Evolutionary conservation across 2,329 filamentous ascomycete species (phyloP).

Genomic region (Hypoxylon sp.): DNA sequence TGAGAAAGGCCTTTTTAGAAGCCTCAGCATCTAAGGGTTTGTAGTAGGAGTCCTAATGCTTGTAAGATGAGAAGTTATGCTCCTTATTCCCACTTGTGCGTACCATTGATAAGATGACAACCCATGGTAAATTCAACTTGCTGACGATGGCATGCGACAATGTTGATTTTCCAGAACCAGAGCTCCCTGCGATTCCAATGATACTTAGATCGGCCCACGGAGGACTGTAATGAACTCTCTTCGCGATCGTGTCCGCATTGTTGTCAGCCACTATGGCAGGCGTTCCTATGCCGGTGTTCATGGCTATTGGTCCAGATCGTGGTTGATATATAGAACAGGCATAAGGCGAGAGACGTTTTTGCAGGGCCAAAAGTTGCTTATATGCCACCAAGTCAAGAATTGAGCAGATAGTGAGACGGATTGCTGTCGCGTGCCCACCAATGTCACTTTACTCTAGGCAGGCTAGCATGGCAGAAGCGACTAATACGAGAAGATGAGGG

Average conservation of each 20-base stretch:
- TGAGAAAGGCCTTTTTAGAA: conserved; percentile 82
- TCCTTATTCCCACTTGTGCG: conserved; percentile 45
- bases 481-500: conserved; percentile 27
- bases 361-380: not conserved
- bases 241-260: conserved; percentile 60
- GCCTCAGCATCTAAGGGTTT: conserved; percentile 85
- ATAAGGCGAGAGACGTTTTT: conserved; percentile 20
- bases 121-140: conserved; percentile 93
- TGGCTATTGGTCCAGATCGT: conserved; percentile 32
- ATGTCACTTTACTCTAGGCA: conserved; percentile 28
- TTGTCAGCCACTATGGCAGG: conserved; percentile 50
- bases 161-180: conserved; percentile 95
- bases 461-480: conserved; percentile 20
- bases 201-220: conserved; percentile 98
- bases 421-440: conserved; percentile 34
- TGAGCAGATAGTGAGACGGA: conserved; percentile 7
- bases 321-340: conserved; percentile 29
- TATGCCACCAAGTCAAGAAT: not conserved
- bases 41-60: conserved; percentile 89
- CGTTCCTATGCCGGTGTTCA: conserved; percentile 47
- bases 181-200: conserved; percentile 95
- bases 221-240: conserved; percentile 82
- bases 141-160: conserved; percentile 91
- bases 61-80: conserved; percentile 40
- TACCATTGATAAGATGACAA: conserved; percentile 97